These are phyloP conservation scores for Cinchona pubescens DNA, from an alignment of 257 asterid genomes.

Conservation along the genomic window DNA sequence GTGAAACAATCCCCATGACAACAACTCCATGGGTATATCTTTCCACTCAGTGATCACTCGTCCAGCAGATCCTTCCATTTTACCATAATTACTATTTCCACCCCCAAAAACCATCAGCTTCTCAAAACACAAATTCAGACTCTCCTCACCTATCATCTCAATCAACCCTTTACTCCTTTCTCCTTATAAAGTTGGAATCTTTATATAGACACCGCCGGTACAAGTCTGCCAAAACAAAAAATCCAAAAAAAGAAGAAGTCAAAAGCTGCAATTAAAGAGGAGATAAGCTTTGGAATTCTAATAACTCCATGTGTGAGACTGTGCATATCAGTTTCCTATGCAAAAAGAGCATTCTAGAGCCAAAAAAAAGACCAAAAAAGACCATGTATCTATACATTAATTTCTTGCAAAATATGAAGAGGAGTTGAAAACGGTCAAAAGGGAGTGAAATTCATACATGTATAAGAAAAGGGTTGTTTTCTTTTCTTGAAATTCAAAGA, in stretches of 20 bases:
- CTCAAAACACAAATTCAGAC: constrained; percentile 57
- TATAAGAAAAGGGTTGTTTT: not conserved
- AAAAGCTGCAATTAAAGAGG: not conserved
- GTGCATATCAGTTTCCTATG: constrained; percentile 9
- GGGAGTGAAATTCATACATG: not conserved
- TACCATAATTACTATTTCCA: constrained; percentile 13
- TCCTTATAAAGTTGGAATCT: constrained; percentile 11
- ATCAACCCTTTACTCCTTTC: not conserved
- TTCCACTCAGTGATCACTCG: constrained; percentile 76
- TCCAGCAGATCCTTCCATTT: constrained; percentile 46
- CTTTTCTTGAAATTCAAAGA: not conserved
- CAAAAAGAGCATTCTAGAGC: constrained; percentile 18
- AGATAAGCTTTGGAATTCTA: constrained; percentile 3
- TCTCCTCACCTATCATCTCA: constrained; percentile 42
- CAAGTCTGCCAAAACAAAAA: not conserved
- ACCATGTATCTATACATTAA: not conserved
- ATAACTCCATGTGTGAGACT: not conserved
- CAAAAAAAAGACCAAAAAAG: not conserved
- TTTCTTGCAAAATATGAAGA: not conserved
- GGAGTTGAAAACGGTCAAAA: not conserved
- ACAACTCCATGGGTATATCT: constrained; percentile 82
- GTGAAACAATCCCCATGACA: constrained; percentile 71
- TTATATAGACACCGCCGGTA: not conserved
- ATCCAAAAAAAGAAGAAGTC: not conserved
- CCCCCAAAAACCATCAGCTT: constrained; percentile 53